A percentile compares a stretch with the other conserved stretches of the same genome.
phyloP scores from a whole-genome alignment of 2,329 filamentous ascomycete genomes.

The Neofusicoccum kwambonambiense region DNA sequence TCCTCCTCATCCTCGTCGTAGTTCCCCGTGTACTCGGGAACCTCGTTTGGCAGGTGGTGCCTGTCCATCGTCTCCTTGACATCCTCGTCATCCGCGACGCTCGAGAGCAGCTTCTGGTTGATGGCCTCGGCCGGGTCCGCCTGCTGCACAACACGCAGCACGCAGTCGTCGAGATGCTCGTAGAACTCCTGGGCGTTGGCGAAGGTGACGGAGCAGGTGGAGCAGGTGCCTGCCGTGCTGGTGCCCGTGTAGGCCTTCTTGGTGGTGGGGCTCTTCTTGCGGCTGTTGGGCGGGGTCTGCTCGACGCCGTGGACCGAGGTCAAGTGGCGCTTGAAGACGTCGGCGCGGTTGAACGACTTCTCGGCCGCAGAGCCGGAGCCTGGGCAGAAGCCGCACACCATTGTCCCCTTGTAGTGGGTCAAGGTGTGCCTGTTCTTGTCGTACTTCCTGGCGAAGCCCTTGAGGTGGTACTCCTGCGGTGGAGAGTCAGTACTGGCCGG shows the following conservation, averaged over 20 bases:
- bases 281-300: constrained; percentile 87
- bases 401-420: constrained; percentile 95
- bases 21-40: constrained; percentile 97
- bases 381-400: constrained; percentile 94
- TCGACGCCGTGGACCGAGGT: constrained; percentile 90
- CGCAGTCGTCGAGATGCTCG: constrained; percentile 75
- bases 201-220: constrained; percentile 84
- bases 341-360: constrained; percentile 93
- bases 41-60: constrained; percentile 53
- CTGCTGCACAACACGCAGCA: constrained; percentile 58
- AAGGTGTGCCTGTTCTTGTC: constrained; percentile 94
- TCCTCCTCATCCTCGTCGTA: constrained; percentile 64
- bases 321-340: constrained; percentile 93
- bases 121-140: constrained; percentile 43
- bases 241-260: constrained; percentile 72
- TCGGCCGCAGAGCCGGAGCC: constrained; percentile 84
- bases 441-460: constrained; percentile 92
- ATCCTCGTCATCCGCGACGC: constrained; percentile 40
- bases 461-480: constrained; percentile 71
- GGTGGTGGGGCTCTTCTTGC: constrained; percentile 62
- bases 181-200: constrained; percentile 50
- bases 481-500: background rate
- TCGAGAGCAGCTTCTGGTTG: constrained; percentile 42
- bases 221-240: constrained; percentile 77
- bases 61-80: constrained; percentile 40